Evolutionary conservation across 2,329 filamentous ascomycete species (phyloP).

Genomic region (Keithomyces neogunnii): DNA sequence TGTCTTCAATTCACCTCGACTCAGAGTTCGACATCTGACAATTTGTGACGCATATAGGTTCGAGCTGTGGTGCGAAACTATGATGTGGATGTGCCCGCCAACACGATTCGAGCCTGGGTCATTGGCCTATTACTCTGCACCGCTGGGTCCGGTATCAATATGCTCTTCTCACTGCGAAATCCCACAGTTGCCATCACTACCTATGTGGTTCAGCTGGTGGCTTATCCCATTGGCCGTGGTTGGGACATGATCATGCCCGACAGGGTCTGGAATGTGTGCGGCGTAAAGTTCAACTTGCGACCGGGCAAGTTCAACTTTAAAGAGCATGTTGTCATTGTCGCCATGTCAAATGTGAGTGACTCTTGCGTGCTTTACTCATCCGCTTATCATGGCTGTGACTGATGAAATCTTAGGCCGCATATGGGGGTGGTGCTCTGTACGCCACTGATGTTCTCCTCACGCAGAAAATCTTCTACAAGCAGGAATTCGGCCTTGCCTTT

Average conservation of each 20-base stretch:
- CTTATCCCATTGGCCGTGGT: conserved; percentile 47
- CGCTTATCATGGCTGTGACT: neutral
- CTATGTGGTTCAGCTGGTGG: conserved; percentile 53
- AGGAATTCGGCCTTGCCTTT: conserved; percentile 46
- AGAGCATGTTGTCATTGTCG: conserved; percentile 53
- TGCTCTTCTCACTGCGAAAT: conserved; percentile 51
- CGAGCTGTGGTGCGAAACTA: conserved; percentile 57
- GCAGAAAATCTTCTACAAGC: conserved; percentile 48
- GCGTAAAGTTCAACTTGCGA: conserved; percentile 46
- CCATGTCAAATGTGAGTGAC: conserved; percentile 54
- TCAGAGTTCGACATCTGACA: neutral
- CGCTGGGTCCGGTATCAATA: conserved; percentile 52
- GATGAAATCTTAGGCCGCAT: conserved; percentile 35
- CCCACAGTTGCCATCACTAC: conserved; percentile 52
- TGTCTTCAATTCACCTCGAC: neutral
- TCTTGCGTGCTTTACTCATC: neutral
- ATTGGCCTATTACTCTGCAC: conserved; percentile 55
- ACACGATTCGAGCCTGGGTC: conserved; percentile 56
- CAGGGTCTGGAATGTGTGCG: conserved; percentile 40
- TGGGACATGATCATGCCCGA: conserved; percentile 49
- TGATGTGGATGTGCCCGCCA: conserved; percentile 56
- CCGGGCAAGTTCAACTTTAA: conserved; percentile 53
- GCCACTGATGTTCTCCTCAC: conserved; percentile 41
- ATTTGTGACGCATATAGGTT: conserved; percentile 32
- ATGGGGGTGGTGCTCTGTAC: conserved; percentile 49